These are phyloP conservation scores for Jaltomata sinuosa DNA, from an alignment of 257 asterid species.

Conservation along the genomic window DNA sequence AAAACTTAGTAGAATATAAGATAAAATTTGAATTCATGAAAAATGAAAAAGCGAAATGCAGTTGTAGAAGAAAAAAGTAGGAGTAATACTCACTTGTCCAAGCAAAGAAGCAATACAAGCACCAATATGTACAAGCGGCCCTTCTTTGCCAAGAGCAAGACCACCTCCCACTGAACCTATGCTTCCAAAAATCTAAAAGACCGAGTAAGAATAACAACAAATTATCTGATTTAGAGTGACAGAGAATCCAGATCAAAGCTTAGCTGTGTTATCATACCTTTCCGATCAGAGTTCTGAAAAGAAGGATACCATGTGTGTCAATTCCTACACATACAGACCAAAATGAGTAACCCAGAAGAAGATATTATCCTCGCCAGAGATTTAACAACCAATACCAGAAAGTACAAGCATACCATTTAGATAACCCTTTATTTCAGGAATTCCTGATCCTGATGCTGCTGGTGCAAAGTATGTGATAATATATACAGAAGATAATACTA, in stretches of 20 bases:
- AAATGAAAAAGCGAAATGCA: not conserved
- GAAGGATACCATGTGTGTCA: slow-evolving; percentile 90
- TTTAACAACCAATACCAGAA: not conserved
- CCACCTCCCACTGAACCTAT: slow-evolving; percentile 99
- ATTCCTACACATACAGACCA: slow-evolving; percentile 50
- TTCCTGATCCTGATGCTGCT: slow-evolving; percentile 99
- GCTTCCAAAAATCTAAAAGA: slow-evolving; percentile 84
- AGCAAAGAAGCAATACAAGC: slow-evolving; percentile 98
- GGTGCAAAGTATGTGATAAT: slow-evolving; percentile 87
- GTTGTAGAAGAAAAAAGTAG: not conserved
- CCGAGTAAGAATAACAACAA: slow-evolving; percentile 10
- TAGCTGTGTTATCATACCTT: slow-evolving; percentile 45
- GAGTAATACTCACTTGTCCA: slow-evolving; percentile 73
- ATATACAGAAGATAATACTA: slow-evolving; percentile 84
- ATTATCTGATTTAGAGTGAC: not conserved
- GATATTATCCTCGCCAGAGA: not conserved
- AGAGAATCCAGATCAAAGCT: slow-evolving; percentile 1
- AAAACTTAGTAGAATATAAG: not conserved
- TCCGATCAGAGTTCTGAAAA: slow-evolving; percentile 92
- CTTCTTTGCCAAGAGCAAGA: slow-evolving; percentile 98
- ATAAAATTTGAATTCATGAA: not conserved
- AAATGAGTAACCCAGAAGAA: slow-evolving; percentile 10
- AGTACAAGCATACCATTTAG: slow-evolving; percentile 51
- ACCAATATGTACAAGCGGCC: slow-evolving; percentile 98
- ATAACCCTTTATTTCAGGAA: slow-evolving; percentile 99